Conservation (phyloP, 352 stramenopile genomes). For the Thalassiosira hispida region DNA sequence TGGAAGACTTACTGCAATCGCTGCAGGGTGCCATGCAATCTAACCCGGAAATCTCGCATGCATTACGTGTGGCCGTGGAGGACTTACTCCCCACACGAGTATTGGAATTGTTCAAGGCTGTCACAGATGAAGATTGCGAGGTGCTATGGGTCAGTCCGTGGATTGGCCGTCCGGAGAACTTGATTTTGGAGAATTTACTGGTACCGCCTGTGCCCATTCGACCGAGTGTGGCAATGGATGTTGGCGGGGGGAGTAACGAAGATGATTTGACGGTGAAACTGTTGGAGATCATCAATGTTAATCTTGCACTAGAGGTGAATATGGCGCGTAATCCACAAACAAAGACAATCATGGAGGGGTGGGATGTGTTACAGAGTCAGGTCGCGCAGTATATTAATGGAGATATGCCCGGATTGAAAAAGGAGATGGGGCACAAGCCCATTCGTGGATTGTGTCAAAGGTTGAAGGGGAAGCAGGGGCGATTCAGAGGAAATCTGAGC, state of each 20-base stretch:
- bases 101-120: constrained; percentile 93
- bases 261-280: constrained; percentile 99
- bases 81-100: constrained; percentile 84
- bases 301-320: constrained; percentile 93
- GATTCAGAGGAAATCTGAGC: constrained; percentile 98
- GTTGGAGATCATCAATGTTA: constrained; percentile 99
- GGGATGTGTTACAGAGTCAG: constrained; percentile 96
- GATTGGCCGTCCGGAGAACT: constrained; percentile 94
- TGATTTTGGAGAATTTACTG: constrained; percentile 96
- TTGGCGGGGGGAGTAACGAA: constrained; percentile 93
- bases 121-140: constrained; percentile 97
- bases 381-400: constrained; percentile 99
- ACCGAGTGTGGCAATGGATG: constrained; percentile 98
- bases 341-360: constrained; percentile 99
- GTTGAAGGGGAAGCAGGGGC: constrained; percentile 93
- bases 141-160: constrained; percentile 96
- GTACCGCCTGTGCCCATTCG: constrained; percentile 99
- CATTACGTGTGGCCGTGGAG: constrained; percentile 78
- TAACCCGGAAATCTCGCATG: constrained; percentile 73
- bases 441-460: constrained; percentile 97
- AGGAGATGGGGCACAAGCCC: constrained; percentile 93
- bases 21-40: constrained; percentile 62
- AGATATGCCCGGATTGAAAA: constrained; percentile 95
- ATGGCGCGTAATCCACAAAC: constrained; percentile 94
- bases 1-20: constrained; percentile 73